A percentile compares a stretch with the other conserved stretches of the same genome.
Evolutionary conservation across 148 eudicot species (phyloP).

Genomic region (Vaccinium vitisidaea): DNA sequence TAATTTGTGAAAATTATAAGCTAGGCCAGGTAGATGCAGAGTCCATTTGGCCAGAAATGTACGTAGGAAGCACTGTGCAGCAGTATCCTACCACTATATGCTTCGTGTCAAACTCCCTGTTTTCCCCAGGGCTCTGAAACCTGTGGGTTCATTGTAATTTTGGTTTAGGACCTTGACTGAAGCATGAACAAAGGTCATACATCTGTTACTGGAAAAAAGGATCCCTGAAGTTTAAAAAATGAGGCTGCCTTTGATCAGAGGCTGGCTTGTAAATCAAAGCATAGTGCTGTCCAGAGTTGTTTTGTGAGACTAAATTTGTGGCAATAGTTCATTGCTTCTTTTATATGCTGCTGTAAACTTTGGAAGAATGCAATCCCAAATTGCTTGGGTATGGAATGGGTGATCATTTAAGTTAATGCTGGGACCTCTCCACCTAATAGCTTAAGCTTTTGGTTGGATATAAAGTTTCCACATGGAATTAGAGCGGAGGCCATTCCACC

Average conservation of each 20-base stretch:
- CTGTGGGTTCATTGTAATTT: not conserved
- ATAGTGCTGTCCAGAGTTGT: not conserved
- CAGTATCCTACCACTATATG: not conserved
- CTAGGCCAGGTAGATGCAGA: not conserved
- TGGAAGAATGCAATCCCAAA: no score
- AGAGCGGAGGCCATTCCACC: no score
- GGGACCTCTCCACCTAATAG: no score
- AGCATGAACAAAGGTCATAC: no score
- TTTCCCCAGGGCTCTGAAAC: not conserved
- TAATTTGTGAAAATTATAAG: not conserved
- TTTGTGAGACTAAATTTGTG: not conserved
- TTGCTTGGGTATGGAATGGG: no score
- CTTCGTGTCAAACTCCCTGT: not conserved
- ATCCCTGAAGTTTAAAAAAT: not conserved
- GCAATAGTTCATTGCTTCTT: not conserved
- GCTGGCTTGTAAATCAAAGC: constrained; percentile 1
- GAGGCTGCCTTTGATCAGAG: not conserved
- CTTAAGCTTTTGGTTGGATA: no score
- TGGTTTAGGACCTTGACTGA: not conserved
- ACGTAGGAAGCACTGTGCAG: not conserved
- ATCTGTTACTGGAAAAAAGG: not conserved
- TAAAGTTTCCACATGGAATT: no score
- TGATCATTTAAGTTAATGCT: no score
- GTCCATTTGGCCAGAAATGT: not conserved
- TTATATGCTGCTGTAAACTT: not conserved